phyloP scores from a whole-genome alignment of 148 eudicot species.

The Cornus florida region DNA sequence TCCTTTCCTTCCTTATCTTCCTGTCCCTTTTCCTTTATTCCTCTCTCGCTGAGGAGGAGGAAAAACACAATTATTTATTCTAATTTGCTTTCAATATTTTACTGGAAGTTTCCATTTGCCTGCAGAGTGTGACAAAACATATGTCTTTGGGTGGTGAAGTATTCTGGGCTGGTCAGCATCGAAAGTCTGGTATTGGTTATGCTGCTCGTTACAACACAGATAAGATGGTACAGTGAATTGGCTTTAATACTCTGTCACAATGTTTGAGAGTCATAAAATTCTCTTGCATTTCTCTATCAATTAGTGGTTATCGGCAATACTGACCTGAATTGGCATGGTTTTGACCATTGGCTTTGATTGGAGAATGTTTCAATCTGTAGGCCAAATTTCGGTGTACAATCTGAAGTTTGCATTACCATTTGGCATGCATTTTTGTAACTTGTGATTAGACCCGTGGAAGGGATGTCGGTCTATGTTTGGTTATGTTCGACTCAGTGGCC shows the following conservation, averaged over 20 bases:
- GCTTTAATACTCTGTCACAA: neutral
- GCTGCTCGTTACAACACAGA: constrained; percentile 89
- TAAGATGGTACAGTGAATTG: constrained; percentile 59
- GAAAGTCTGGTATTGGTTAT: constrained; percentile 90
- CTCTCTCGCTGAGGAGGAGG: neutral
- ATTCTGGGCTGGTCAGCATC: constrained; percentile 90
- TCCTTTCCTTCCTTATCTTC: neutral
- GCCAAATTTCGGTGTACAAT: neutral
- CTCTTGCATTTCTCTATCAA: neutral
- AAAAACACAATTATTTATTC: neutral
- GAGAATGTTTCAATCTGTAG: neutral
- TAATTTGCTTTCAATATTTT: neutral
- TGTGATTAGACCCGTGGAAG: neutral
- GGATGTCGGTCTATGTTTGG: neutral
- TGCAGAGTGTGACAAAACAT: constrained; percentile 89
- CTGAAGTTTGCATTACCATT: neutral
- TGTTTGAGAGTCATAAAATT: neutral
- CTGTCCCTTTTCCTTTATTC: neutral
- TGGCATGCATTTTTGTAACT: constrained; percentile 1
- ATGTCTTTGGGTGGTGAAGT: constrained; percentile 92
- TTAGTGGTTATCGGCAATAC: neutral
- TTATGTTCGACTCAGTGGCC: neutral
- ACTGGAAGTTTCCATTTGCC: constrained; percentile 1
- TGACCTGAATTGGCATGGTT: neutral
- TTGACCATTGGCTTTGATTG: neutral